Conservation (phyloP, 768 basidiomycete species). For the Hericium rajendrae region DNA sequence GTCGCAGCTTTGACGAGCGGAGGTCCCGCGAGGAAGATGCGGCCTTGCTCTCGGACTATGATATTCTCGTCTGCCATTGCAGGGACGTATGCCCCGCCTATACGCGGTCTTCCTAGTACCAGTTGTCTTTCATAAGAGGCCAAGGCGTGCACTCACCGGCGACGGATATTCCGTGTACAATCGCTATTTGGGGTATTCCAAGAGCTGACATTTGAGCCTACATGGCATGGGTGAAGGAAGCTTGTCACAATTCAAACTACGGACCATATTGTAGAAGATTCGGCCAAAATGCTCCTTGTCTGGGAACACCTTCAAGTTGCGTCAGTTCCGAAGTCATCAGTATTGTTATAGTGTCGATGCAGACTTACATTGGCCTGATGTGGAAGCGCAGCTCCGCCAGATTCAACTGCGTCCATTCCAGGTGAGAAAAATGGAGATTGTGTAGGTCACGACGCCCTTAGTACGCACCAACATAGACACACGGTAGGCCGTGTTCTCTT, state of each 20-base stretch:
- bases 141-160: constrained; percentile 42
- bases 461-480: constrained; percentile 78
- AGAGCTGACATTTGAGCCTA: constrained; percentile 91
- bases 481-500: constrained; percentile 81
- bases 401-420: constrained; percentile 54
- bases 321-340: not conserved
- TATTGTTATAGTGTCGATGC: too few relatives aligned
- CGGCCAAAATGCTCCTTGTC: constrained; percentile 94
- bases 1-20: constrained; percentile 93
- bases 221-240: not conserved
- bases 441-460: constrained; percentile 1
- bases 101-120: not conserved
- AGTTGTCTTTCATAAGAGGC: not conserved
- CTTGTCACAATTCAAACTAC: constrained; percentile 9
- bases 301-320: constrained; percentile 57
- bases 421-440: constrained; percentile 3
- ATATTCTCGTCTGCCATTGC: constrained; percentile 96
- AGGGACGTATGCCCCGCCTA: constrained; percentile 77
- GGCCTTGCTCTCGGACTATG: constrained; percentile 85
- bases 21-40: constrained; percentile 90
- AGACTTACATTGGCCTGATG: constrained; percentile 70
- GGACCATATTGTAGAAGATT: constrained; percentile 95
- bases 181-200: constrained; percentile 83
- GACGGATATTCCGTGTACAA: constrained; percentile 91
- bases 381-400: constrained; percentile 87